Base-by-base conservation (phyloP, 2,329 filamentous ascomycete species). In the Epichloe sibirici region DNA sequence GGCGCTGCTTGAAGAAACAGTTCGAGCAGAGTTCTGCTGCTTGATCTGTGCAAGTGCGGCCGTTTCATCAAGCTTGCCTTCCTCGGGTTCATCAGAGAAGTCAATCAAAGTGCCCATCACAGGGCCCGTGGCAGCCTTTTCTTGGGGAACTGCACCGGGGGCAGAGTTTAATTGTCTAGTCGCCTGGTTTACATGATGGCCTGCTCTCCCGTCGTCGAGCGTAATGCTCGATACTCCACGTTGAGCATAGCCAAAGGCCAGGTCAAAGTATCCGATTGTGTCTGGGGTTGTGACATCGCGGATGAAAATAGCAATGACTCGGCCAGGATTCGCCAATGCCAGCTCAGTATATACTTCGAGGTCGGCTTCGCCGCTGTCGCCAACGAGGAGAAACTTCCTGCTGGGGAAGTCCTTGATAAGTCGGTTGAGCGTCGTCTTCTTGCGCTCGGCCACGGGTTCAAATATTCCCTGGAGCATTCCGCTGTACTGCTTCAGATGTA, bases 381-480 rank as follows among this genome's bases (percentile, higher is more conserved):
- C 93, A 9, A 97, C 86, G 2, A 98, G 76, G 3, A 98, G 80
- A 62, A 98, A 98, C 61, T 82, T 88, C 45, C 93, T 77, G 48
- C 90, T 78, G 0, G 93, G 93, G 59, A 98, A 98, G 65, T 98
- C 94, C 51, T 78, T 75, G 62, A 97, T 76, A 28, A 98, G 86
- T 60, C 83, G 84, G 57, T 94, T 89, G 2, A 98, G 73, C 0
- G 89, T 90, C 1, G 85, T 83, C 66, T 90, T 91, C 72, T 98
- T 98, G 53, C 91, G 77, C 68, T 98, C 94, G 0, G 91, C 90
- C 0, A 96, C 93, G 9, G 93, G 93, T 67, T 98, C 93, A 61
- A 98, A 97, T 42, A 98, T 95, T 0, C 94, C 93, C 68, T 97
- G 91, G 13, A 98, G 75, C 88, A 97, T 96, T 47, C 94, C 93